phyloP scores from a whole-genome alignment of 805 yeast species.

The Schwanniomyces pseudopolymorphus region DNA sequence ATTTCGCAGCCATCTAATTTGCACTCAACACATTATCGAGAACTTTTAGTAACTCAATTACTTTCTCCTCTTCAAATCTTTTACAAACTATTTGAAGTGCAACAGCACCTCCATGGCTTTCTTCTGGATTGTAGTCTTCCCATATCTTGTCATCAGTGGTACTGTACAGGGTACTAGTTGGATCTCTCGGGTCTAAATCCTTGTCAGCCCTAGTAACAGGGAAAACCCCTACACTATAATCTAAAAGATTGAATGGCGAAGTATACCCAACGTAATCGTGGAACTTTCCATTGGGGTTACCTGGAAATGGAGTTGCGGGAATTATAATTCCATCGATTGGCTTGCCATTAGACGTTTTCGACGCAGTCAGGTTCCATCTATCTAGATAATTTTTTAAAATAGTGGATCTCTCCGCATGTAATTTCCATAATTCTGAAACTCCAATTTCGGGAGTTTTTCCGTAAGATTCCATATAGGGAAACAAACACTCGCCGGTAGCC shows the following conservation, averaged over 20 bases:
- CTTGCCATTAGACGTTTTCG: conserved; percentile 31
- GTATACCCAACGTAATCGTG: conserved; percentile 50
- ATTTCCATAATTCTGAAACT: conserved; percentile 42
- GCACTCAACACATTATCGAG: neutral
- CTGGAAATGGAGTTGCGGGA: conserved; percentile 50
- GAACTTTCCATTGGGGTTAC: conserved; percentile 30
- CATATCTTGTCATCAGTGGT: conserved; percentile 46
- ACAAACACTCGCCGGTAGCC: conserved; percentile 45
- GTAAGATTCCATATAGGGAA: conserved; percentile 32
- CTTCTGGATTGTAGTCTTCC: conserved; percentile 43
- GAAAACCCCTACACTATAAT: conserved; percentile 34
- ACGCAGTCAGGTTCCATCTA: conserved; percentile 26
- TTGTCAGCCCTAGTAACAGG: conserved; percentile 60
- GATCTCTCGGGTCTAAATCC: conserved; percentile 31
- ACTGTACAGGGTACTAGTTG: conserved; percentile 27
- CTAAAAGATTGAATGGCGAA: conserved; percentile 26
- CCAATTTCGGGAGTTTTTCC: conserved; percentile 20
- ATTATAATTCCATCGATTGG: conserved; percentile 50
- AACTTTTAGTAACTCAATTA: conserved; percentile 32
- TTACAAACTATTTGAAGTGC: conserved; percentile 66
- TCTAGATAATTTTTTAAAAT: conserved; percentile 35
- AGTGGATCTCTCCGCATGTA: conserved; percentile 32
- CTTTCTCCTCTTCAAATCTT: conserved; percentile 62
- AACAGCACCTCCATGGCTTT: conserved; percentile 59
- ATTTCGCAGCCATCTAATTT: neutral